A percentile compares a stretch with the other conserved stretches of the same genome.
phyloP scores from a whole-genome alignment of 192 early-diverging fungal species.

The Ambispora gerdemannii region DNA sequence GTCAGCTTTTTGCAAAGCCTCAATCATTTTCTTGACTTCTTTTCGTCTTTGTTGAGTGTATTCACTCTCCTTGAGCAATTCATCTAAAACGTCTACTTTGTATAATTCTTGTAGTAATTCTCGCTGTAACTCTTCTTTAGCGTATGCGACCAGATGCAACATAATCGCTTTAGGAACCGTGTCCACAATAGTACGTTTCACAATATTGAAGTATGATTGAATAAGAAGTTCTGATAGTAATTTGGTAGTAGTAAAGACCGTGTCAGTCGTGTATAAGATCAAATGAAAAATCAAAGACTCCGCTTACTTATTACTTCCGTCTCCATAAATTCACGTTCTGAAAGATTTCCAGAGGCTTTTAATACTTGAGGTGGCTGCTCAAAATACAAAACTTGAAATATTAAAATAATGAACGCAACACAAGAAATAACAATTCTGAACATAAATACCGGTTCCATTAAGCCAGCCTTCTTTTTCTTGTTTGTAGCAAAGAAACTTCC shows the following conservation, averaged over 20 bases:
- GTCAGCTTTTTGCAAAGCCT: constrained; percentile 79
- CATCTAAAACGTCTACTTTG: constrained; percentile 90
- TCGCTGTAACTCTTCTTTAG: constrained; percentile 77
- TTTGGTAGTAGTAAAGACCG: background rate
- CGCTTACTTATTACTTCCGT: constrained; percentile 98
- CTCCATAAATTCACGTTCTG: constrained; percentile 96
- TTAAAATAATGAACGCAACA: background rate
- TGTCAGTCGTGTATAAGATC: background rate
- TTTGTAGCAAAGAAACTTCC: constrained; percentile 86
- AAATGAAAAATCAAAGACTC: background rate
- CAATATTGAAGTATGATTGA: constrained; percentile 91
- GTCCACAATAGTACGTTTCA: constrained; percentile 69
- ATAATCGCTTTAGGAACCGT: constrained; percentile 99
- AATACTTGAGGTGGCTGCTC: constrained; percentile 81
- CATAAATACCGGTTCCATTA: constrained; percentile 64
- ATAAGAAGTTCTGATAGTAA: constrained; percentile 46
- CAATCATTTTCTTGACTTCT: constrained; percentile 88
- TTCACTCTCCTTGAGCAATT: constrained; percentile 95
- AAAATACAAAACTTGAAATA: background rate
- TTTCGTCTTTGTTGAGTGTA: constrained; percentile 72
- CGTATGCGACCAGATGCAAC: constrained; percentile 88
- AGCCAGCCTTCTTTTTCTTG: constrained; percentile 71
- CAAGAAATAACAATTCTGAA: background rate
- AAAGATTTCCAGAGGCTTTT: constrained; percentile 92
- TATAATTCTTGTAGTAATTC: constrained; percentile 54